Evolutionary conservation across 305 asterid species (phyloP).

Genomic region (Vinca major): DNA sequence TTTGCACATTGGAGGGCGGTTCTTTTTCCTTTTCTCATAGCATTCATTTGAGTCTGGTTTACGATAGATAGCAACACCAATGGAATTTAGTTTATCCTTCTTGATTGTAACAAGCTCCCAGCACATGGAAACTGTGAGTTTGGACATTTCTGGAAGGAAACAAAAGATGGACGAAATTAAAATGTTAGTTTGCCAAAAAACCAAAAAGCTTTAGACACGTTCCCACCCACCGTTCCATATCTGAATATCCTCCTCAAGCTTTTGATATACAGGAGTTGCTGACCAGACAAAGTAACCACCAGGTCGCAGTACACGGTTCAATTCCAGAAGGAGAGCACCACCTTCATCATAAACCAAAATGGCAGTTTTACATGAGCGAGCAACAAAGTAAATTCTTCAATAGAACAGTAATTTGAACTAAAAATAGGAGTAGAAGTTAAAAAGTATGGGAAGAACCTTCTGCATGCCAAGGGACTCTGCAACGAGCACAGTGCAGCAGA

Average conservation of each 20-base stretch:
- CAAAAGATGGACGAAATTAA: neutral
- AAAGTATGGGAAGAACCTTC: conserved; percentile 36
- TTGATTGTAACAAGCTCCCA: conserved; percentile 75
- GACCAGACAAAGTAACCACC: conserved; percentile 93
- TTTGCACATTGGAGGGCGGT: conserved; percentile 60
- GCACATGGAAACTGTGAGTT: conserved; percentile 67
- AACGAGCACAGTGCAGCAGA: conserved; percentile 77
- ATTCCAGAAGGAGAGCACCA: conserved; percentile 71
- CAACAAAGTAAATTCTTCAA: neutral
- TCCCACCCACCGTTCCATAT: conserved; percentile 82
- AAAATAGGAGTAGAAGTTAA: neutral
- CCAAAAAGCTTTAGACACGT: neutral
- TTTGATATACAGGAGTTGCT: conserved; percentile 90
- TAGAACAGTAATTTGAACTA: neutral
- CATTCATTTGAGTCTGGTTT: conserved; percentile 74
- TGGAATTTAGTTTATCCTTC: conserved; percentile 50
- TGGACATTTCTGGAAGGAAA: conserved; percentile 51
- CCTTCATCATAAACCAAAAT: conserved; percentile 40
- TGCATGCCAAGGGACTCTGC: conserved; percentile 88
- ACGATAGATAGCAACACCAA: conserved; percentile 68
- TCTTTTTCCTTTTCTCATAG: conserved; percentile 49
- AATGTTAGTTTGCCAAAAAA: neutral
- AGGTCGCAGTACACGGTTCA: conserved; percentile 72
- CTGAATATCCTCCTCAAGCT: conserved; percentile 54
- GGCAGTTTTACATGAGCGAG: neutral